phyloP scores from a whole-genome alignment of 805 yeast species.

The Clavispora vitiphila region DNA sequence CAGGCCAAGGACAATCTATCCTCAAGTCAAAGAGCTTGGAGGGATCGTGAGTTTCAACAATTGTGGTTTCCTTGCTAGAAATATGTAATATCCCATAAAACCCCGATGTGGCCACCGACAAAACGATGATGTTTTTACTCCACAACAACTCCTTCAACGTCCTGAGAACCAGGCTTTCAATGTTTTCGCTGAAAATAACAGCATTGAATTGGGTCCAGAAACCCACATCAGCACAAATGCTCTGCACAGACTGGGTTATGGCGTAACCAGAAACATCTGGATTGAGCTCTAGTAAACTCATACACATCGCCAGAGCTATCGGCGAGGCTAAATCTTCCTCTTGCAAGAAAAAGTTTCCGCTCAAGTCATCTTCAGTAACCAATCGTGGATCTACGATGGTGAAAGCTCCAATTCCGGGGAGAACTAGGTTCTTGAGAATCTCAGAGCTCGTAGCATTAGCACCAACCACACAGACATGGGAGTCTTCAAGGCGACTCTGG shows the following conservation, averaged over 20 bases:
- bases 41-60: slow-evolving; percentile 70
- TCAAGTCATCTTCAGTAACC: slow-evolving; percentile 42
- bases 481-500: slow-evolving; percentile 51
- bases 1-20: slow-evolving; percentile 68
- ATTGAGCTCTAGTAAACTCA: slow-evolving; percentile 52
- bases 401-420: slow-evolving; percentile 67
- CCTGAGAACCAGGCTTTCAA: slow-evolving; percentile 15
- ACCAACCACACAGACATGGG: slow-evolving; percentile 59
- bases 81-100: slow-evolving; percentile 60
- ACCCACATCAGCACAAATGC: slow-evolving; percentile 5
- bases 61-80: slow-evolving; percentile 52
- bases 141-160: slow-evolving; percentile 36
- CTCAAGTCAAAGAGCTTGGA: slow-evolving; percentile 60
- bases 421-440: slow-evolving; percentile 65
- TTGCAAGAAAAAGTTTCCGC: slow-evolving; percentile 59
- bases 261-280: slow-evolving; percentile 46
- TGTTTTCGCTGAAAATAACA: slow-evolving; percentile 38
- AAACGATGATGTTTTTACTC: slow-evolving; percentile 46
- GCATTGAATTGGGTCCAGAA: slow-evolving; percentile 51
- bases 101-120: slow-evolving; percentile 51
- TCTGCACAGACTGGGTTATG: slow-evolving; percentile 9
- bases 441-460: slow-evolving; percentile 61
- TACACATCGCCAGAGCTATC: slow-evolving; percentile 36
- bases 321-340: slow-evolving; percentile 38
- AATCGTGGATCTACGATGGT: slow-evolving; percentile 48